Percentiles rank a stretch among this genome's conserved stretches.
phyloP scores from a whole-genome alignment of 306 rosid species.

The Vigna angularis region DNA sequence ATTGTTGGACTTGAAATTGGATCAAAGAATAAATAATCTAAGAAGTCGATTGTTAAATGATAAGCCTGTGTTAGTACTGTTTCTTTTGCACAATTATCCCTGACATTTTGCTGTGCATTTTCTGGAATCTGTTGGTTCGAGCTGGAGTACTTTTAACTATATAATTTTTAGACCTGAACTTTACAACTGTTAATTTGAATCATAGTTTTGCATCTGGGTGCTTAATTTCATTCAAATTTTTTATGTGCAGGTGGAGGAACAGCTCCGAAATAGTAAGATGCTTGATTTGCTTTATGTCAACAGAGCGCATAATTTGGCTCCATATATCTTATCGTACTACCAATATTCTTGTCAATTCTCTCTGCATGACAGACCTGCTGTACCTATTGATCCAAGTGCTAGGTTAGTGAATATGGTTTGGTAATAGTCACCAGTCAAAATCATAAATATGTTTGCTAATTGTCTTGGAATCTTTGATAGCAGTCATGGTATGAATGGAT shows the following conservation, averaged over 20 bases:
- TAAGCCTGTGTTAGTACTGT: background rate
- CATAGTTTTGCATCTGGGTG: constrained; percentile 26
- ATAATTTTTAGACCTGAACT: constrained; percentile 5
- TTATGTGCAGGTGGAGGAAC: constrained; percentile 81
- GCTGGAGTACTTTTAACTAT: constrained; percentile 2
- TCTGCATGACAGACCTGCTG: constrained; percentile 47
- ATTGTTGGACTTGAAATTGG: constrained; percentile 23
- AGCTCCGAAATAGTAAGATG: constrained; percentile 75
- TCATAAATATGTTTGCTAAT: constrained; percentile 29
- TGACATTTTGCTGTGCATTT: background rate
- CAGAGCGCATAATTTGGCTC: constrained; percentile 71
- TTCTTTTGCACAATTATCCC: constrained; percentile 15
- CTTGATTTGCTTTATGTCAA: constrained; percentile 80
- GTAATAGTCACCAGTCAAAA: constrained; percentile 31
- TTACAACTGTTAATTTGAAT: constrained; percentile 19
- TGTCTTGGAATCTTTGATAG: constrained; percentile 31
- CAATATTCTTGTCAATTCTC: constrained; percentile 50
- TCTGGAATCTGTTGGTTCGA: background rate
- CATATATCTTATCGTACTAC: constrained; percentile 56
- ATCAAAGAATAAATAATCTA: constrained; percentile 20
- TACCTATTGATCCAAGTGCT: constrained; percentile 57
- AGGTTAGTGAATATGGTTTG: constrained; percentile 67
- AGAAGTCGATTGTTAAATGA: constrained; percentile 22
- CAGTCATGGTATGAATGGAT: constrained; percentile 97
- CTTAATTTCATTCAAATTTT: constrained; percentile 45